Evolutionary conservation across 805 yeast species (phyloP).

Genomic region (Starmerella roubikii): DNA sequence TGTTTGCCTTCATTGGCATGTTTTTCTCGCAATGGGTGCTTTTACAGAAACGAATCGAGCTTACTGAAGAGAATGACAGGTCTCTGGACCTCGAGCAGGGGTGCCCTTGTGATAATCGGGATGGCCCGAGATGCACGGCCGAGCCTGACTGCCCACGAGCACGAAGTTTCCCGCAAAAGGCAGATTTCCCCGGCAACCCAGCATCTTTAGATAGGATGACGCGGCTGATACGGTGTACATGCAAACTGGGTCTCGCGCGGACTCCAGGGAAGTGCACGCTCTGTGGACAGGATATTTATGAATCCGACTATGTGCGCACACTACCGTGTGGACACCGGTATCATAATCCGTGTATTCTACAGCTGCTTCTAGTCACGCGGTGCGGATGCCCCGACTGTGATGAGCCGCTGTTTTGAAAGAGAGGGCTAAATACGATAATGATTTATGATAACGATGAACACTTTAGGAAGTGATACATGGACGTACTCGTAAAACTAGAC

Average conservation of each 20-base stretch:
- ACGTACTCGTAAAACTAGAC: too few species aligned
- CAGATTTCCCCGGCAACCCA: slow-evolving; percentile 3
- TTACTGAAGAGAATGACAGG: too few species aligned
- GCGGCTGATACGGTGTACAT: slow-evolving; percentile 3
- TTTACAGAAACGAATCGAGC: too few species aligned
- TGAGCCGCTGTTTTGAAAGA: slow-evolving; percentile 28
- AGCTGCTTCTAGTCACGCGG: slow-evolving; percentile 62
- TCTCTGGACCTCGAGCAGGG: too few species aligned
- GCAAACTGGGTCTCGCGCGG: slow-evolving; percentile 2
- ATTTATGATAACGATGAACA: too few species aligned
- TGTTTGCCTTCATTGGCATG: too few species aligned
- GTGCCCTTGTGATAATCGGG: too few species aligned
- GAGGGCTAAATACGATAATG: background rate
- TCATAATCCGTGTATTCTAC: slow-evolving; percentile 67
- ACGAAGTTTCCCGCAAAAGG: background rate
- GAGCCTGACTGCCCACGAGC: too few species aligned
- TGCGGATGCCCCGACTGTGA: slow-evolving; percentile 78
- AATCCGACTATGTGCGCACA: slow-evolving; percentile 49
- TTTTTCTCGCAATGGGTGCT: too few species aligned
- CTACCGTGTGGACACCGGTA: slow-evolving; percentile 72
- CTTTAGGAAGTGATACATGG: background rate
- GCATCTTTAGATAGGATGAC: slow-evolving; percentile 7
- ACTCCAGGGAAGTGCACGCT: slow-evolving; percentile 7
- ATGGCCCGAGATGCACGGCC: too few species aligned
- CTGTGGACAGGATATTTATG: slow-evolving; percentile 6